Conservation (phyloP, 108 stramenopile species). For the Pseudonitzschia multiseries region DNA sequence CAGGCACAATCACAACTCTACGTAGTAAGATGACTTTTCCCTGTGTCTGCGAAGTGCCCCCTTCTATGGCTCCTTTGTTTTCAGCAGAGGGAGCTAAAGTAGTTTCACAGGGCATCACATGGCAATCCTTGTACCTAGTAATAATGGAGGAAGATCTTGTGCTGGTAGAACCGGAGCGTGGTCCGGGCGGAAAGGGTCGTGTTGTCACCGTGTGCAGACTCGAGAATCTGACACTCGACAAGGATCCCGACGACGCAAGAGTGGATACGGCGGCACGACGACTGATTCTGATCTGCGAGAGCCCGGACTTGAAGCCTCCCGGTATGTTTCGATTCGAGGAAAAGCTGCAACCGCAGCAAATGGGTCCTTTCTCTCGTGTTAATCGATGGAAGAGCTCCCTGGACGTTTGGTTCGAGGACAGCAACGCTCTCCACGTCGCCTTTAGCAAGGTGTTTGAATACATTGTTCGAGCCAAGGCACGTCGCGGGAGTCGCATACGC, state of each 20-base stretch:
- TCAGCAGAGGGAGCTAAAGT: conserved; percentile 59
- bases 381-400: conserved; percentile 45
- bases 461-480: conserved; percentile 27
- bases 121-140: conserved; percentile 87
- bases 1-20: conserved; percentile 62
- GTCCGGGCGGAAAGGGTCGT: conserved; percentile 64
- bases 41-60: conserved; percentile 83
- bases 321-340: conserved; percentile 61
- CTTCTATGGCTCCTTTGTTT: conserved; percentile 53
- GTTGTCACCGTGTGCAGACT: conserved; percentile 62
- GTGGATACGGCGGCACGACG: conserved; percentile 68
- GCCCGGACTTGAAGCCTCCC: conserved; percentile 58
- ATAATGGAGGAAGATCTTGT: conserved; percentile 61
- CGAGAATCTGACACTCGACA: conserved; percentile 47
- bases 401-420: conserved; percentile 88
- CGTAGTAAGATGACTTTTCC: conserved; percentile 70
- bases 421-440: conserved; percentile 55
- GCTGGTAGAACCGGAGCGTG: conserved; percentile 69
- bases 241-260: conserved; percentile 43
- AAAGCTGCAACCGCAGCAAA: conserved; percentile 21
- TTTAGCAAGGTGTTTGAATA: conserved; percentile 27
- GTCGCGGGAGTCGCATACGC: conserved; percentile 26
- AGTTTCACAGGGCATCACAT: conserved; percentile 76
- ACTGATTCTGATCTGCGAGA: conserved; percentile 56
- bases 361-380: conserved; percentile 17